phyloP scores from a whole-genome alignment of 2,329 filamentous ascomycete genomes.

The Phialemoniopsis sp. region DNA sequence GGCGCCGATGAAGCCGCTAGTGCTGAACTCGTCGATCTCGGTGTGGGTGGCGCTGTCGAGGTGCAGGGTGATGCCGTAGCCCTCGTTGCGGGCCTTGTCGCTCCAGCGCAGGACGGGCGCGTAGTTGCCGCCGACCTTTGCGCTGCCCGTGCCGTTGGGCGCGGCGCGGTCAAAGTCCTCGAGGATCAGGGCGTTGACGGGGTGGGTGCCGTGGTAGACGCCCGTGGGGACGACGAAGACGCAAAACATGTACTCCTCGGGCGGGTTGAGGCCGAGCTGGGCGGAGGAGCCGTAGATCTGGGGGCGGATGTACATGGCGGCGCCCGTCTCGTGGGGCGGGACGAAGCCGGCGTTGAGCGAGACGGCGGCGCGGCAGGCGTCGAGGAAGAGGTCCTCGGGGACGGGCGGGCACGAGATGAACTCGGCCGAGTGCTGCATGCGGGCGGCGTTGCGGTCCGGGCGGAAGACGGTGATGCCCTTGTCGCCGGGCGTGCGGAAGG shows the following conservation, averaged over 20 bases:
- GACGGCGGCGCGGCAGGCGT: constrained; percentile 76
- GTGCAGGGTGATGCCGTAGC: constrained; percentile 92
- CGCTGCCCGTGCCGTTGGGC: constrained; percentile 83
- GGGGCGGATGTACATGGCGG: constrained; percentile 89
- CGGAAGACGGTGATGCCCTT: constrained; percentile 79
- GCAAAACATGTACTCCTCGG: constrained; percentile 87
- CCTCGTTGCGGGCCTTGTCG: constrained; percentile 71
- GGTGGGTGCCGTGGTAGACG: constrained; percentile 86
- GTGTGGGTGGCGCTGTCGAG: constrained; percentile 79
- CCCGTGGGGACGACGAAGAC: constrained; percentile 91
- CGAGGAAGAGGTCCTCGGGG: constrained; percentile 70
- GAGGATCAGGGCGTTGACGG: constrained; percentile 82
- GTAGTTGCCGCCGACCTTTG: constrained; percentile 97
- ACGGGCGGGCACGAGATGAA: constrained; percentile 82
- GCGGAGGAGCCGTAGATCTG: constrained; percentile 83
- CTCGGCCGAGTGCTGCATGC: constrained; percentile 79
- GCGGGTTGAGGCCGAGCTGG: constrained; percentile 80
- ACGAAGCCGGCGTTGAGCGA: constrained; percentile 86
- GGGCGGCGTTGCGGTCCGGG: constrained; percentile 75
- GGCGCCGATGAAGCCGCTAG: constrained; percentile 86
- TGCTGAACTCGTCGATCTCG: constrained; percentile 94
- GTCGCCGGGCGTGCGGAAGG: constrained; percentile 75
- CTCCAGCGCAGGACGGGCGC: constrained; percentile 87
- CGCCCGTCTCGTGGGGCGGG: constrained; percentile 82
- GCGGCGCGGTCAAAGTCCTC: constrained; percentile 93